Conservation (phyloP, 2,329 filamentous ascomycete species). For the Aaosphaeria arxii region DNA sequence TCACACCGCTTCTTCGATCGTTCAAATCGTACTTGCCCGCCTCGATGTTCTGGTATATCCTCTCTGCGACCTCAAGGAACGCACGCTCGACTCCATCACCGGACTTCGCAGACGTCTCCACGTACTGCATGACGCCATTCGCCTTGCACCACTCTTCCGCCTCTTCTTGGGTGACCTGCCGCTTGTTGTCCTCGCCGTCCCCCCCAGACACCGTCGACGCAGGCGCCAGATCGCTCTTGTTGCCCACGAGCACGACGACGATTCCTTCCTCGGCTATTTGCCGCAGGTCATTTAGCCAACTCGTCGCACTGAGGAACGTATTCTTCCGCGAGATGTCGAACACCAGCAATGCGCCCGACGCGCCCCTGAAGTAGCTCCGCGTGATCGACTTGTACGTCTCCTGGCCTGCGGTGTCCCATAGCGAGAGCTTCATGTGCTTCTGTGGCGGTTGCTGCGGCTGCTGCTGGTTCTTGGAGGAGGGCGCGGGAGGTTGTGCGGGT, state of each 20-base stretch:
- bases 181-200: constrained; percentile 54
- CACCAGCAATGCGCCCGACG: constrained; percentile 75
- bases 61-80: constrained; percentile 88
- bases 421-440: constrained; percentile 86
- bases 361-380: constrained; percentile 86
- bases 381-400: constrained; percentile 98
- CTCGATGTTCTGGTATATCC: constrained; percentile 96
- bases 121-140: constrained; percentile 88
- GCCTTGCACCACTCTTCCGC: constrained; percentile 83
- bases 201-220: constrained; percentile 36
- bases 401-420: constrained; percentile 96
- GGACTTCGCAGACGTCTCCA: constrained; percentile 94
- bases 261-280: constrained; percentile 96
- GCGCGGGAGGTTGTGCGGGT: constrained; percentile 13
- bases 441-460: constrained; percentile 38
- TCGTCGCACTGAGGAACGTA: constrained; percentile 84
- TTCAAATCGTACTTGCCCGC: constrained; percentile 92
- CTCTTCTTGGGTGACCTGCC: constrained; percentile 78
- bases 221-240: constrained; percentile 80
- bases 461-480: constrained; percentile 13
- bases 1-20: constrained; percentile 87
- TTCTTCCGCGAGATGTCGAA: constrained; percentile 87
- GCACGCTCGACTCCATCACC: constrained; percentile 92
- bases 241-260: constrained; percentile 90
- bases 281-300: constrained; percentile 90